phyloP scores from a whole-genome alignment of 345 rosid genomes.

The Durio zibethinus region DNA sequence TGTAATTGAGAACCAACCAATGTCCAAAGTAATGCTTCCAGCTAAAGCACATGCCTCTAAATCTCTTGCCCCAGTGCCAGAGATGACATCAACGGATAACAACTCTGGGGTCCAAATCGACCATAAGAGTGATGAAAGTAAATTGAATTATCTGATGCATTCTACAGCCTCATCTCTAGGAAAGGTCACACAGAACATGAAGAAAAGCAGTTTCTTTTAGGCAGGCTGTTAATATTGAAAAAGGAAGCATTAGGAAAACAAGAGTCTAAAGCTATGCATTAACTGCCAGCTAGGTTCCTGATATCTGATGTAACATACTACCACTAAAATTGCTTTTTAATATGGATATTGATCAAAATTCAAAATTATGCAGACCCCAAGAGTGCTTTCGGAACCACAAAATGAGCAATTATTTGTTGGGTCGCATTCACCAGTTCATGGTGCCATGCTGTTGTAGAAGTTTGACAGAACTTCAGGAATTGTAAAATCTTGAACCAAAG shows the following conservation, averaged over 20 bases:
- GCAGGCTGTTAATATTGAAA: constrained; percentile 61
- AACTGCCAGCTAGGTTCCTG: constrained; percentile 44
- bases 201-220: constrained; percentile 55
- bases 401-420: constrained; percentile 39
- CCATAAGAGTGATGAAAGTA: constrained; percentile 37
- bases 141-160: constrained; percentile 42
- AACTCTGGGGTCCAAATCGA: constrained; percentile 24
- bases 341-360: constrained; percentile 32
- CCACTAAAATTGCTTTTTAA: constrained; percentile 33
- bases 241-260: constrained; percentile 64
- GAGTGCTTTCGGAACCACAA: constrained; percentile 62
- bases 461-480: constrained; percentile 42
- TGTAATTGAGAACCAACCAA: constrained; percentile 41
- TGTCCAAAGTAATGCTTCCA: constrained; percentile 62
- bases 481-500: constrained; percentile 54
- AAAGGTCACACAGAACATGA: constrained; percentile 55
- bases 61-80: constrained; percentile 43
- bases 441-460: constrained; percentile 39
- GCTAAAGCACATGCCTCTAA: constrained; percentile 61
- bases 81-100: constrained; percentile 44
- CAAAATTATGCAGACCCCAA: constrained; percentile 42
- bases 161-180: constrained; percentile 41
- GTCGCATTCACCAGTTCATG: constrained; percentile 26
- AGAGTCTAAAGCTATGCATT: constrained; percentile 55
- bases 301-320: constrained; percentile 43